phyloP scores from a whole-genome alignment of 495 filamentous ascomycete species.

The Sabuloglossum arenarium region DNA sequence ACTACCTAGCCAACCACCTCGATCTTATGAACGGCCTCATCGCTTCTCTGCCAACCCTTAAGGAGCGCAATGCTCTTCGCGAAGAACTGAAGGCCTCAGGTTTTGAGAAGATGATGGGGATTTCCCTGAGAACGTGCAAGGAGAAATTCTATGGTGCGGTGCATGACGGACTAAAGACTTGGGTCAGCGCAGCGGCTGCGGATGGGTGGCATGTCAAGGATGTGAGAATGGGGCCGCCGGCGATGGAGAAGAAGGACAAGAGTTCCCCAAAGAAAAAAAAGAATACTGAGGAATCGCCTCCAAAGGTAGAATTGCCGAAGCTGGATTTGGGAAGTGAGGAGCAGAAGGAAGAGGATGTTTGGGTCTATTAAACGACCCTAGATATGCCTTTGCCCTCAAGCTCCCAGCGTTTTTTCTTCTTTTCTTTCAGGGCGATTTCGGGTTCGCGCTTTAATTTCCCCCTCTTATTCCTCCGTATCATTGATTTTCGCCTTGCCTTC shows the following conservation, averaged over 20 bases:
- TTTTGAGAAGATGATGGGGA: conserved; percentile 80
- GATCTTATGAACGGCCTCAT: conserved; percentile 84
- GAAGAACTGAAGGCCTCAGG: conserved; percentile 60
- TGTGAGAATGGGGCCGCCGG: conserved; percentile 26
- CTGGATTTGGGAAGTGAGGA: background rate
- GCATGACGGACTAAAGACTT: conserved; percentile 71
- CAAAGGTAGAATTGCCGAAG: background rate
- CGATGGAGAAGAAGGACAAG: background rate
- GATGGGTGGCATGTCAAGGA: conserved; percentile 69
- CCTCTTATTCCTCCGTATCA: too few species aligned
- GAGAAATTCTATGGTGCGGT: conserved; percentile 90
- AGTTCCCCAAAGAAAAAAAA: background rate
- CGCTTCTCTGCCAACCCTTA: conserved; percentile 51
- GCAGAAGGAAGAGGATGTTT: background rate
- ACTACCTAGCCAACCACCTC: conserved; percentile 79
- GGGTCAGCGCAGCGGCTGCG: conserved; percentile 68
- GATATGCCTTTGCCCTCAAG: too few species aligned
- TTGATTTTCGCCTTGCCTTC: too few species aligned
- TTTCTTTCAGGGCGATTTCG: too few species aligned
- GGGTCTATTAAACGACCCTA: background rate
- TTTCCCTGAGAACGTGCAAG: conserved; percentile 72
- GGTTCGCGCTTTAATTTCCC: too few species aligned
- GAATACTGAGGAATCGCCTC: background rate
- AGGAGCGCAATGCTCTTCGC: conserved; percentile 62
- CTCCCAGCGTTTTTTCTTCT: too few species aligned